Evolutionary conservation across 2,329 filamentous ascomycete genomes (phyloP).

Genomic region (Dothideomycetes sp.): DNA sequence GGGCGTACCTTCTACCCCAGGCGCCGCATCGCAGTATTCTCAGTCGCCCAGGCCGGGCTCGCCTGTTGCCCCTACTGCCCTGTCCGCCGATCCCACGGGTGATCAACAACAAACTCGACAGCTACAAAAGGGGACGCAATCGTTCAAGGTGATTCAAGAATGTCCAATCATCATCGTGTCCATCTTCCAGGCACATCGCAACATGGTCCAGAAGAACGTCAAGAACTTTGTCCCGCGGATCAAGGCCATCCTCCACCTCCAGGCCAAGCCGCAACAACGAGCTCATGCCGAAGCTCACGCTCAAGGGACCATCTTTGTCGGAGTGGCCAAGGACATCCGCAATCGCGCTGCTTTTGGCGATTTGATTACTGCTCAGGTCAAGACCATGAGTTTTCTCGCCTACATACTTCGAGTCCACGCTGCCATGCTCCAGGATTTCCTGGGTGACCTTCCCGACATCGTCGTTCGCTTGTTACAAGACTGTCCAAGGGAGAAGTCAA

Average conservation of each 20-base stretch:
- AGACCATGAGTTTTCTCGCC: constrained; percentile 97
- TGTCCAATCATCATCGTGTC: constrained; percentile 98
- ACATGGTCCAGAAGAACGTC: constrained; percentile 71
- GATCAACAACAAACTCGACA: constrained; percentile 76
- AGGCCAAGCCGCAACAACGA: constrained; percentile 86
- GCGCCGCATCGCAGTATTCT: constrained; percentile 50
- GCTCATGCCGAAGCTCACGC: constrained; percentile 77
- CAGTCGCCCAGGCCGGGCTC: constrained; percentile 86
- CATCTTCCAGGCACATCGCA: constrained; percentile 86
- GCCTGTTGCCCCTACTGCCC: constrained; percentile 59
- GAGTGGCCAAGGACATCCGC: constrained; percentile 86
- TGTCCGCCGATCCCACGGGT: constrained; percentile 57
- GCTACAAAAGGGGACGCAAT: constrained; percentile 88
- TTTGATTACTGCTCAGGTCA: constrained; percentile 95
- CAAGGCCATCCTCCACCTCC: constrained; percentile 75
- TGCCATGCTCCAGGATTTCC: constrained; percentile 75
- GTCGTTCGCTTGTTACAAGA: constrained; percentile 87
- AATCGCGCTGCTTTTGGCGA: constrained; percentile 92
- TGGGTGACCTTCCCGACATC: constrained; percentile 74
- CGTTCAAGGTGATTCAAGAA: constrained; percentile 95
- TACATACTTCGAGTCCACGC: constrained; percentile 85
- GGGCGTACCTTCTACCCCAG: constrained; percentile 55
- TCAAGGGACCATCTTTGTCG: constrained; percentile 75
- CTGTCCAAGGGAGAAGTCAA: constrained; percentile 87
- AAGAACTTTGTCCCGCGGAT: constrained; percentile 89